phyloP scores from a whole-genome alignment of 108 stramenopile species.

The Nitzschia putrida region DNA sequence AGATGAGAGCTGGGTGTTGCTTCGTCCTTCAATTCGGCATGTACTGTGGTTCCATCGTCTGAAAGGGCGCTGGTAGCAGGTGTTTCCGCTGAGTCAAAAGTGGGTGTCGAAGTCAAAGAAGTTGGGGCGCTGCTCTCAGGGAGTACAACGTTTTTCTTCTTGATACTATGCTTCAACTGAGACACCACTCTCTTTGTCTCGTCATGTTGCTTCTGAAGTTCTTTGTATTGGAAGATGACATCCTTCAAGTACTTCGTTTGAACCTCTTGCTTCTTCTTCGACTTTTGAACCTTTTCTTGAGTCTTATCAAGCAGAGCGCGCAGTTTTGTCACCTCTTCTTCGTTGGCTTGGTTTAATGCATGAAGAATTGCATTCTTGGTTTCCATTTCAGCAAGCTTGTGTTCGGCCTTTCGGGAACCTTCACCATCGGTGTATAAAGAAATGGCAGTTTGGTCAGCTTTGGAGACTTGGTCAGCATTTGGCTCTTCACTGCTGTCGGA shows the following conservation, averaged over 20 bases:
- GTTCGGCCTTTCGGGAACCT: neutral
- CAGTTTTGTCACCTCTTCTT: conserved; percentile 1
- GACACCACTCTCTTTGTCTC: neutral
- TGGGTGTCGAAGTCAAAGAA: neutral
- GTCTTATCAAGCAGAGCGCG: neutral
- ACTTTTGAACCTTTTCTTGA: neutral
- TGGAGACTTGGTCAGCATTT: neutral
- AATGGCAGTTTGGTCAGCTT: neutral
- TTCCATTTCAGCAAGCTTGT: neutral
- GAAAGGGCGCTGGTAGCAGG: neutral
- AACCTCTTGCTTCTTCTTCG: conserved; percentile 24
- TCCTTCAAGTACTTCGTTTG: conserved; percentile 20
- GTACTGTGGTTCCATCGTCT: neutral
- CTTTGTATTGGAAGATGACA: conserved; percentile 38
- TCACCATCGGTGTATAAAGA: neutral
- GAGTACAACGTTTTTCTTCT: neutral
- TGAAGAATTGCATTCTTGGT: neutral
- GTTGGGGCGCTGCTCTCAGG: too few relatives aligned
- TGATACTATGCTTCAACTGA: neutral
- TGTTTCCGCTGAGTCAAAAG: neutral
- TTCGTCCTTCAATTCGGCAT: neutral
- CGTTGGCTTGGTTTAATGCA: neutral
- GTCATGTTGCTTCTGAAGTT: conserved; percentile 29
- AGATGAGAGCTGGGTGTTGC: neutral
- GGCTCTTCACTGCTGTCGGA: neutral